phyloP scores from a whole-genome alignment of 2,329 filamentous ascomycete species.

The Penicillium sp. region DNA sequence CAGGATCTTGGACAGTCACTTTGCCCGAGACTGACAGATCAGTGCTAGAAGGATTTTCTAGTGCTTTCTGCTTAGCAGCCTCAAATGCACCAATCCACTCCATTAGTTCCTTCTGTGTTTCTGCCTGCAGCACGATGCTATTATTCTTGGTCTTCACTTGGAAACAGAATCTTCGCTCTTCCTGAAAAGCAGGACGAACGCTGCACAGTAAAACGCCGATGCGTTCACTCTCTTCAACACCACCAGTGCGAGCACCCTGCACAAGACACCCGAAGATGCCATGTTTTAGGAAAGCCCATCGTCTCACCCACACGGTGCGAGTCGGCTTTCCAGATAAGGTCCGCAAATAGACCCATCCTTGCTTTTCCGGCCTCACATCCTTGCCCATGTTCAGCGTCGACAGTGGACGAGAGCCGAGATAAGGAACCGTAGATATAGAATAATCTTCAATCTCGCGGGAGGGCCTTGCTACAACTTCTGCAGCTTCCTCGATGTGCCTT shows the following conservation, averaged over 20 bases:
- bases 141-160: constrained; percentile 98
- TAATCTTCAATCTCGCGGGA: constrained; percentile 95
- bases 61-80: constrained; percentile 86
- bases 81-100: constrained; percentile 96
- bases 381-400: constrained; percentile 62
- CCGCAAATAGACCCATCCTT: constrained; percentile 89
- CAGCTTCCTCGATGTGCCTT: constrained; percentile 78
- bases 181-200: constrained; percentile 84
- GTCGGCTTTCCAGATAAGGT: constrained; percentile 85
- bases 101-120: constrained; percentile 88
- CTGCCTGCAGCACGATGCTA: constrained; percentile 85
- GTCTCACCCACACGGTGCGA: constrained; percentile 82
- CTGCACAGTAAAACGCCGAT: constrained; percentile 94
- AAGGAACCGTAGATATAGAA: constrained; percentile 84
- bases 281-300: constrained; percentile 95
- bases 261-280: constrained; percentile 96
- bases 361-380: constrained; percentile 71
- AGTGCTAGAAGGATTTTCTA: constrained; percentile 70
- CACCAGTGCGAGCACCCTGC: constrained; percentile 75
- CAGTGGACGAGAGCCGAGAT: constrained; percentile 72
- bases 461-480: constrained; percentile 72
- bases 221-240: constrained; percentile 93
- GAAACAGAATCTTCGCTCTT: constrained; percentile 95
- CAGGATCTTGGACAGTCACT: constrained; percentile 62
- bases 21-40: constrained; percentile 51